Evolutionary conservation across 805 yeast species (phyloP).

Genomic region (Zygoascus flipseniorum): DNA sequence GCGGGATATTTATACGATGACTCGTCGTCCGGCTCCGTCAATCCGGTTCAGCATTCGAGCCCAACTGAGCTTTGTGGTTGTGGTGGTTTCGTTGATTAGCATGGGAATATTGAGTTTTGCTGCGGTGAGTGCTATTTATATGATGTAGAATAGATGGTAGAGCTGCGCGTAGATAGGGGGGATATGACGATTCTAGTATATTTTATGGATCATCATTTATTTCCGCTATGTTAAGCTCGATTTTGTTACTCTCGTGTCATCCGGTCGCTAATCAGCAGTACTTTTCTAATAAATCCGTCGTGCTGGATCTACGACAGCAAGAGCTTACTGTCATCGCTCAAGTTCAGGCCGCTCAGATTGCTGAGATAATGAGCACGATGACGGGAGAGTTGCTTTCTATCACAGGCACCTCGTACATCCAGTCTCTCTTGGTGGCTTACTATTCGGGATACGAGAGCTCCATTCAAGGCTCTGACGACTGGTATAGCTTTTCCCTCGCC

Average conservation of each 20-base stretch:
- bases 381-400: constrained; percentile 64
- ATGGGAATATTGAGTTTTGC: constrained; percentile 66
- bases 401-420: constrained; percentile 48
- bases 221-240: neutral
- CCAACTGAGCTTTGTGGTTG: constrained; percentile 64
- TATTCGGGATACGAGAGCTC: constrained; percentile 8
- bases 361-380: constrained; percentile 52
- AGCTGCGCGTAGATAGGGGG: too few species aligned
- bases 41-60: constrained; percentile 55
- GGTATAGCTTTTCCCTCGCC: constrained; percentile 12
- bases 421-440: constrained; percentile 47
- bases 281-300: constrained; percentile 57
- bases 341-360: constrained; percentile 67
- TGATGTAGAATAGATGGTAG: neutral
- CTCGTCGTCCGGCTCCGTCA: constrained; percentile 5
- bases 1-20: neutral
- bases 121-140: constrained; percentile 27
- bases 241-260: constrained; percentile 2
- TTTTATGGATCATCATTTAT: neutral
- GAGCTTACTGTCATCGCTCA: constrained; percentile 70
- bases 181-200: too few species aligned
- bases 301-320: constrained; percentile 53
- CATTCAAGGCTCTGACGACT: constrained; percentile 2
- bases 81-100: constrained; percentile 60
- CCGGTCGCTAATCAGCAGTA: constrained; percentile 10